phyloP scores from a whole-genome alignment of 805 yeast genomes.

The Komagataella mondaviorum region DNA sequence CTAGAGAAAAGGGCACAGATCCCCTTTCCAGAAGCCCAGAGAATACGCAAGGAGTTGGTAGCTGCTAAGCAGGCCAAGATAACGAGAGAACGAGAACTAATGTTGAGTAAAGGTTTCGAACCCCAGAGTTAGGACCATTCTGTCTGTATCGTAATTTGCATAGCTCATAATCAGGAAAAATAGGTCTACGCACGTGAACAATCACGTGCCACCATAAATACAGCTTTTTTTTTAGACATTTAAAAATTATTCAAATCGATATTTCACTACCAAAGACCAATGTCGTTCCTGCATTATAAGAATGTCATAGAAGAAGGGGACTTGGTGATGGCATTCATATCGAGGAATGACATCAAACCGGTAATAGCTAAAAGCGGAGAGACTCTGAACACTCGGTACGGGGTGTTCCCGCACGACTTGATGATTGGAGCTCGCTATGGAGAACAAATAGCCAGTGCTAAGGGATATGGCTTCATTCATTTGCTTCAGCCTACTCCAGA shows the following conservation, averaged over 20 bases:
- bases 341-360: conserved; percentile 72
- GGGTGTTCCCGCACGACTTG: conserved; percentile 69
- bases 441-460: conserved; percentile 57
- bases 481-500: conserved; percentile 88
- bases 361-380: conserved; percentile 46
- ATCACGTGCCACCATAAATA: background rate
- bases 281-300: conserved; percentile 32
- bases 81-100: background rate
- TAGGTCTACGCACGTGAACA: background rate
- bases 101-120: background rate
- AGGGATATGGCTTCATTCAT: conserved; percentile 78
- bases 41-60: conserved; percentile 12
- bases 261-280: background rate
- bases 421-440: conserved; percentile 83
- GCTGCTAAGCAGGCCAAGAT: background rate
- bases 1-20: conserved; percentile 41
- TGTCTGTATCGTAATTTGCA: background rate
- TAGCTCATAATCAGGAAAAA: background rate
- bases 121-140: background rate
- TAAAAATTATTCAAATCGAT: background rate
- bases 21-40: conserved; percentile 46
- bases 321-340: conserved; percentile 73
- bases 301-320: conserved; percentile 74
- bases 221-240: too few relatives aligned
- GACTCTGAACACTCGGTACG: conserved; percentile 72